Percentiles rank a stretch among this genome's conserved stretches.
phyloP scores from a whole-genome alignment of 805 yeast species.

The Ogataea nonfermentans region DNA sequence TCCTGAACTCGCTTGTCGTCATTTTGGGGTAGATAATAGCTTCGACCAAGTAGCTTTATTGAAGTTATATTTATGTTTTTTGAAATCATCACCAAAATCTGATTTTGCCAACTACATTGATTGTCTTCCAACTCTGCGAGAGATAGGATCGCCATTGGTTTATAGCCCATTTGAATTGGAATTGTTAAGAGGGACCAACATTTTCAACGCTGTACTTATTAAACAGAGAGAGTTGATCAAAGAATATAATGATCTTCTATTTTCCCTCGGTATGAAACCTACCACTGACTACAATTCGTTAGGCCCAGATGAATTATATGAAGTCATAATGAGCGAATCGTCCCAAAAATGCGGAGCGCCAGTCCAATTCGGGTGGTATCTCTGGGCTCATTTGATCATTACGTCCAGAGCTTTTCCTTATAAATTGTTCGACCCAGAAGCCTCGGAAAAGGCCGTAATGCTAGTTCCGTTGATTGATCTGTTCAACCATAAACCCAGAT shows the following conservation, averaged over 20 bases:
- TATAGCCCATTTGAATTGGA: slow-evolving; percentile 53
- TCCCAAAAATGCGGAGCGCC: slow-evolving; percentile 31
- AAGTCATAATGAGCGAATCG: slow-evolving; percentile 18
- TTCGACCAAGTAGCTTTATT: slow-evolving; percentile 16
- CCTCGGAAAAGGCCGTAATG: slow-evolving; percentile 40
- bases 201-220: slow-evolving; percentile 47
- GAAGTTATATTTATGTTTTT: slow-evolving; percentile 22
- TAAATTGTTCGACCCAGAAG: slow-evolving; percentile 41
- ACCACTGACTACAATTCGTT: slow-evolving; percentile 8
- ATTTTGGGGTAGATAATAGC: slow-evolving; percentile 5
- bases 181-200: slow-evolving; percentile 59
- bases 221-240: slow-evolving; percentile 43
- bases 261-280: not conserved
- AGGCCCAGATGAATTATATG: slow-evolving; percentile 5
- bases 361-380: slow-evolving; percentile 50
- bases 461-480: slow-evolving; percentile 77
- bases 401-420: slow-evolving; percentile 83
- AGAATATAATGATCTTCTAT: slow-evolving; percentile 46
- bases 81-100: not conserved
- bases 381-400: slow-evolving; percentile 74
- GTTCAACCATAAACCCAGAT: slow-evolving; percentile 64
- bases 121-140: slow-evolving; percentile 42
- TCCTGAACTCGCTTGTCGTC: slow-evolving; percentile 23
- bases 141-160: slow-evolving; percentile 59
- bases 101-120: slow-evolving; percentile 41